These are phyloP conservation scores for Podospora pseudocomata DNA, from an alignment of 495 filamentous ascomycete genomes.

Conservation along the genomic window DNA sequence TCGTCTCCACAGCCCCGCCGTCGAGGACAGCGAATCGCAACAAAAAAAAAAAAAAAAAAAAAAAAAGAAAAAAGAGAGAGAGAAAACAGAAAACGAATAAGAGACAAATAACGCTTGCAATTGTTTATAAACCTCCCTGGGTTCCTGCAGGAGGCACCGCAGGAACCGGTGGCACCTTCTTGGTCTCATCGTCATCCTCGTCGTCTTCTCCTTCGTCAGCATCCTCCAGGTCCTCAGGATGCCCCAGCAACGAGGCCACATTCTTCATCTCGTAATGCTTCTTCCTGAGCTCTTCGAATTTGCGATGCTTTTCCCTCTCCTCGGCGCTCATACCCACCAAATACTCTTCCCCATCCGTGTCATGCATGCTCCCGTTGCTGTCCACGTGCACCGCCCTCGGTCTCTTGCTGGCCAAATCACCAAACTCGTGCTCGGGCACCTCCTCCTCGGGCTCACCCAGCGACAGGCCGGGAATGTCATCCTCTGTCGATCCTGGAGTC, in stretches of 20 bases:
- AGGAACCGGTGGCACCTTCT: constrained; percentile 32
- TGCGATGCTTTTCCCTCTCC: constrained; percentile 80
- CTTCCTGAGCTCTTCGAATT: constrained; percentile 88
- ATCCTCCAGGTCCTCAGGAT: constrained; percentile 51
- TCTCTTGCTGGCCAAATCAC: constrained; percentile 28
- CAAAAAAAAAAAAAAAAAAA: background rate
- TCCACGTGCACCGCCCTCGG: constrained; percentile 65
- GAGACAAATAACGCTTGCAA: background rate
- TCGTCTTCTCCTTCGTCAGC: constrained; percentile 31
- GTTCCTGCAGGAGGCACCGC: constrained; percentile 22
- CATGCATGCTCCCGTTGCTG: constrained; percentile 51
- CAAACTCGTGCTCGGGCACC: constrained; percentile 45
- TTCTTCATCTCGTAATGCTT: constrained; percentile 98
- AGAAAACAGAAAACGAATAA: too few species aligned
- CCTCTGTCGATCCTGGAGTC: constrained; percentile 27
- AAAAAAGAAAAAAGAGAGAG: background rate
- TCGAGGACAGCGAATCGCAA: background rate
- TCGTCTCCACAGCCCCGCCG: background rate
- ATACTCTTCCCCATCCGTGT: constrained; percentile 52
- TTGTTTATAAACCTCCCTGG: constrained; percentile 21
- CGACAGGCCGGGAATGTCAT: constrained; percentile 88
- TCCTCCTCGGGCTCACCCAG: constrained; percentile 91
- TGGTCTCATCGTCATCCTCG: constrained; percentile 15
- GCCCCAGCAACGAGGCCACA: constrained; percentile 81
- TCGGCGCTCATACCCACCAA: constrained; percentile 63